Conservation (phyloP, 257 asterid genomes). For the Solanum medicagineum region DNA sequence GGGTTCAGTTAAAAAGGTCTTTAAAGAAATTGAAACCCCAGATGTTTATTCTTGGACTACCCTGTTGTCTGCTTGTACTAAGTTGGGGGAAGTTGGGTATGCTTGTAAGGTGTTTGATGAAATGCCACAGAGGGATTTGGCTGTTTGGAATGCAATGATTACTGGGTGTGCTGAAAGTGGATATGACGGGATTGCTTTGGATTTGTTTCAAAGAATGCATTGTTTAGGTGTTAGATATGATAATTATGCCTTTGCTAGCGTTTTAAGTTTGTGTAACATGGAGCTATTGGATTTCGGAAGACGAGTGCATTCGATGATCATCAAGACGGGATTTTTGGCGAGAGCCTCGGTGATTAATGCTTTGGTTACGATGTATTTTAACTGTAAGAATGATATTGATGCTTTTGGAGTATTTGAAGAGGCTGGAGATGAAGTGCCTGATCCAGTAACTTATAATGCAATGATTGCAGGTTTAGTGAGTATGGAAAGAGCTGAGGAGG, state of each 20-base stretch:
- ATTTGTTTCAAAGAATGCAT: slow-evolving; percentile 46
- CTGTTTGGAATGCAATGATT: slow-evolving; percentile 79
- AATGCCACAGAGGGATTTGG: slow-evolving; percentile 44
- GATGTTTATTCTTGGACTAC: slow-evolving; percentile 77
- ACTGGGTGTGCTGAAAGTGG: slow-evolving; percentile 67
- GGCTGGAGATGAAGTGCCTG: slow-evolving; percentile 22
- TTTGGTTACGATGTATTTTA: slow-evolving; percentile 64
- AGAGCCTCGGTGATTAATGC: slow-evolving; percentile 65
- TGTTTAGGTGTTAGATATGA: slow-evolving; percentile 41
- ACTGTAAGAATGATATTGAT: slow-evolving; percentile 24
- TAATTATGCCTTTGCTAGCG: slow-evolving; percentile 65
- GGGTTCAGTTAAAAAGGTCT: slow-evolving; percentile 37
- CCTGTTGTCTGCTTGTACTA: slow-evolving; percentile 51
- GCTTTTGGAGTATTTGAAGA: slow-evolving; percentile 53
- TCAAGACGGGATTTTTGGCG: slow-evolving; percentile 46
- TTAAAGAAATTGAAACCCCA: slow-evolving; percentile 38
- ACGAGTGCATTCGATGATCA: slow-evolving; percentile 53
- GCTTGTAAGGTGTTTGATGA: slow-evolving; percentile 46
- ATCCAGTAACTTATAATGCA: slow-evolving; percentile 59
- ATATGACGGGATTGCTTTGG: slow-evolving; percentile 26
- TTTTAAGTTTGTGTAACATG: slow-evolving; percentile 48
- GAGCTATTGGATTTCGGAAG: slow-evolving; percentile 42
- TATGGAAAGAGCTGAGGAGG: slow-evolving; percentile 46
- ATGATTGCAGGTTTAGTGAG: slow-evolving; percentile 50
- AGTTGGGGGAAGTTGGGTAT: slow-evolving; percentile 54